Evolutionary conservation across 306 rosid genomes (phyloP), one percentile per base, ranked within the genome.

Genomic region (Prunus dulcis): DNA sequence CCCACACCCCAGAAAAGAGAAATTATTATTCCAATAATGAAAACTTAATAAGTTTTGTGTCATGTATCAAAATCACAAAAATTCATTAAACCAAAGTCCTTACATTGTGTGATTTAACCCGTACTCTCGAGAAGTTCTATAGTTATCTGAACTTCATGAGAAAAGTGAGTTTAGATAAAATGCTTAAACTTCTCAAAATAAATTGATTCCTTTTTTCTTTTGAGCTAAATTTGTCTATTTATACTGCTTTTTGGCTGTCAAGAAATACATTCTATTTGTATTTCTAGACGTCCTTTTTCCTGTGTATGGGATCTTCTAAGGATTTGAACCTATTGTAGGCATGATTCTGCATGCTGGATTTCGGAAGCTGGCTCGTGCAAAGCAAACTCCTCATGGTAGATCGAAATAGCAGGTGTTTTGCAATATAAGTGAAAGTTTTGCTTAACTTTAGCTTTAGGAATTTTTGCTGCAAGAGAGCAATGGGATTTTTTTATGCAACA

Each of bases 301-400:
- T 56, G 30, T 15, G 43, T 41, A 50, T 69, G 49, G 18, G 23
- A 15, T 23, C n/a, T 53, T 82, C 67, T 77, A 28, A 76, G 69
- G 68, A 18, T 79, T 65, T 53, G 47, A 61, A 76, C 46, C 18
- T 18, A 63, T 32, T 78, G 78, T 38, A 95, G 98, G 84, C 61
- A 75, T 88, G 91, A 78, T 92, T 72, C 50, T 90, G 64, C 98
- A 95, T 65, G 96, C 97, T 34, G 93, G 93, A 41, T 95, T 95
- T 55, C 91, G 97, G 73, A 95, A 89, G 76, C 79, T 94, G 79
- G 76, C 92, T 76, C 90, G 89, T 23, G 81, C 84, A 17, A 92
- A 80, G 88, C 97, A 86, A 58, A 76, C 87, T 74, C 74, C 87
- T 32, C 60, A 60, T 1, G 82, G 82, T 41, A 86, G 87, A 73